These are phyloP conservation scores for Theobroma grandiflorum DNA, from an alignment of 441 rosid genomes.

Conservation along the genomic window DNA sequence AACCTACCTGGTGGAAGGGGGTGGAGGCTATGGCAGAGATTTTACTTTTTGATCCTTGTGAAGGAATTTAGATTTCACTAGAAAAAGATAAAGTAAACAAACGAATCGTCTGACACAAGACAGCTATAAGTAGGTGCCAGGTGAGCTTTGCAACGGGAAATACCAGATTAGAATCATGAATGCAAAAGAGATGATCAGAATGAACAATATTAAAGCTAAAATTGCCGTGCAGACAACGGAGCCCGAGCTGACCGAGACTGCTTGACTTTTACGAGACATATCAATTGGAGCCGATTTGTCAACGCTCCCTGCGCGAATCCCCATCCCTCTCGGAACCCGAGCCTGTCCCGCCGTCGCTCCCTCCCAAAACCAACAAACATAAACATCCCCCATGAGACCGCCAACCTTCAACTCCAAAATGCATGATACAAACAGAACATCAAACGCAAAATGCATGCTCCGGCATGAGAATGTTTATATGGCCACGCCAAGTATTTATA, in stretches of 20 bases:
- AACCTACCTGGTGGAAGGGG: background rate
- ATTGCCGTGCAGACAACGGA: conserved; percentile 55
- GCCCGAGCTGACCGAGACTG: conserved; percentile 38
- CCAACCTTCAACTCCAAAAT: background rate
- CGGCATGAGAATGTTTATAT: conserved; percentile 14
- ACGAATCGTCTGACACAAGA: no score
- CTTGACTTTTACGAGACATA: conserved; percentile 45
- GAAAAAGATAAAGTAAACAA: no score
- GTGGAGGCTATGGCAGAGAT: background rate
- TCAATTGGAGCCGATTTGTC: conserved; percentile 34
- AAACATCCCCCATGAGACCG: conserved; percentile 22
- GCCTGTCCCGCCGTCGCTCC: conserved; percentile 44
- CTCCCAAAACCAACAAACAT: conserved; percentile 28
- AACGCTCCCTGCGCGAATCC: conserved; percentile 35
- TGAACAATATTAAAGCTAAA: background rate
- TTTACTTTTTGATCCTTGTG: background rate
- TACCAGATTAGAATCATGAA: background rate
- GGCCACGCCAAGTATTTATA: background rate
- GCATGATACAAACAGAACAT: conserved; percentile 18
- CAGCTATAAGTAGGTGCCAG: background rate
- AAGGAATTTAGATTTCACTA: no score
- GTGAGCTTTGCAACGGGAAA: background rate
- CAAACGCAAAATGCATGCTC: conserved; percentile 1
- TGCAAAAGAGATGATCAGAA: background rate
- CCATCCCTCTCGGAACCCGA: conserved; percentile 29